Evolutionary conservation across 108 stramenopile genomes (phyloP).

Genomic region (Cyclotella cryptica): DNA sequence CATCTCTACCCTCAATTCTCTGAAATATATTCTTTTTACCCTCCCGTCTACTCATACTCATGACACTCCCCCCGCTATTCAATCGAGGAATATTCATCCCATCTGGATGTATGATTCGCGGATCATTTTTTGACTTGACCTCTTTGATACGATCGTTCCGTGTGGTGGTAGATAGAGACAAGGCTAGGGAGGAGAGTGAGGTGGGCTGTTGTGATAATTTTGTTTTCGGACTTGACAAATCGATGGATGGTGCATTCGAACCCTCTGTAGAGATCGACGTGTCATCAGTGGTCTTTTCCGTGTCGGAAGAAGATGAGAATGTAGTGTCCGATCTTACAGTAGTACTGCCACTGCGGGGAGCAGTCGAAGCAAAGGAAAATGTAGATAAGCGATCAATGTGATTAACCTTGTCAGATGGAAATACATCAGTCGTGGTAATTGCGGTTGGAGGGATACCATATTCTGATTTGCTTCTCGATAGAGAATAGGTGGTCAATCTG

Average conservation of each 20-base stretch:
- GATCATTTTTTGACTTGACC: conserved; percentile 28
- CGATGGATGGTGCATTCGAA: not conserved
- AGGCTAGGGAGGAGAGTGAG: conserved; percentile 50
- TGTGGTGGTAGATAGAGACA: conserved; percentile 36
- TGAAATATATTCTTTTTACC: conserved; percentile 45
- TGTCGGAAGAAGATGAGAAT: not conserved
- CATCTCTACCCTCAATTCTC: conserved; percentile 36
- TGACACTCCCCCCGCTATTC: conserved; percentile 34
- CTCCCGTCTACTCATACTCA: conserved; percentile 21
- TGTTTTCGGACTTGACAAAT: not conserved
- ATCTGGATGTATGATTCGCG: conserved; percentile 40
- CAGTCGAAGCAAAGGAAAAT: conserved; percentile 23
- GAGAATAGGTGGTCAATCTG: not conserved
- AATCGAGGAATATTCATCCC: conserved; percentile 49
- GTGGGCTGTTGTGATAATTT: conserved; percentile 1
- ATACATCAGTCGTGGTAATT: no score
- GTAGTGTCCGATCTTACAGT: not conserved
- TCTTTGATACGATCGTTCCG: conserved; percentile 47
- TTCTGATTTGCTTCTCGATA: no score
- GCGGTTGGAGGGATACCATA: no score
- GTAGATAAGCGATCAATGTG: conserved; percentile 37
- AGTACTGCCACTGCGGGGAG: conserved; percentile 12
- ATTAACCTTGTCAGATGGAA: conserved; percentile 22
- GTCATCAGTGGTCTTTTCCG: not conserved
- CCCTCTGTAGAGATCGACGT: not conserved